phyloP scores from a whole-genome alignment of 2,329 filamentous ascomycete genomes.

The Fusarium nisikadoi region DNA sequence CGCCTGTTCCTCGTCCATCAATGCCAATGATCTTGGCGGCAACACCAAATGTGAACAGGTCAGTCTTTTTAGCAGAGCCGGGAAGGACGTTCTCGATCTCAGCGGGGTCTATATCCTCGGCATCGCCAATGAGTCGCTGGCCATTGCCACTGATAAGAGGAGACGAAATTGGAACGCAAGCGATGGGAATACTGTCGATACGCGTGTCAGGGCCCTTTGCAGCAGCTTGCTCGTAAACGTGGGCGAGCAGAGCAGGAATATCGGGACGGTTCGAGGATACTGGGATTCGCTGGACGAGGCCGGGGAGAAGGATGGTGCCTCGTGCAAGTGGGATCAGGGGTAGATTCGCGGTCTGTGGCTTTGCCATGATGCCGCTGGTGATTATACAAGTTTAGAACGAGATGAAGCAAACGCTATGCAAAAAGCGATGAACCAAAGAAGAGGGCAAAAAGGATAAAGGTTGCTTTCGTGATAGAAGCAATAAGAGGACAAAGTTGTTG shows the following conservation, averaged over 20 bases:
- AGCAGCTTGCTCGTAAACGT: slow-evolving; percentile 81
- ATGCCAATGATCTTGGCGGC: slow-evolving; percentile 82
- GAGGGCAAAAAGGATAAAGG: not conserved
- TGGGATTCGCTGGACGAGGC: slow-evolving; percentile 84
- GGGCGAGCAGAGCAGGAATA: slow-evolving; percentile 86
- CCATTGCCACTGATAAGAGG: slow-evolving; percentile 79
- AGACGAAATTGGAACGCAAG: slow-evolving; percentile 86
- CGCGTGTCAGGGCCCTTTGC: slow-evolving; percentile 72
- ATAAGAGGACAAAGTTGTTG: slow-evolving; percentile 21
- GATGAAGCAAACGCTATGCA: slow-evolving; percentile 14
- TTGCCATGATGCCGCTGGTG: slow-evolving; percentile 49
- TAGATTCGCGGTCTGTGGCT: slow-evolving; percentile 61
- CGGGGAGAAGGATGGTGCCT: slow-evolving; percentile 84
- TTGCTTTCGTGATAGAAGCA: slow-evolving; percentile 5
- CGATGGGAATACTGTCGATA: slow-evolving; percentile 78
- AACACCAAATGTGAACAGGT: slow-evolving; percentile 86
- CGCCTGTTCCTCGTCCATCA: slow-evolving; percentile 77
- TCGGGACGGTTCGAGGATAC: slow-evolving; percentile 84
- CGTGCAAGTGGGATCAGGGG: slow-evolving; percentile 86
- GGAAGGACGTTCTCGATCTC: slow-evolving; percentile 63
- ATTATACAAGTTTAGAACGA: not conserved
- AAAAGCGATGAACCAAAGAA: slow-evolving; percentile 4
- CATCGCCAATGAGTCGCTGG: slow-evolving; percentile 77
- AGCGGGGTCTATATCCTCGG: slow-evolving; percentile 60
- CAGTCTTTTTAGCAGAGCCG: slow-evolving; percentile 70